These are phyloP conservation scores for Talaromyces sp. DNA, from an alignment of 2,329 filamentous ascomycete species.

Conservation along the genomic window DNA sequence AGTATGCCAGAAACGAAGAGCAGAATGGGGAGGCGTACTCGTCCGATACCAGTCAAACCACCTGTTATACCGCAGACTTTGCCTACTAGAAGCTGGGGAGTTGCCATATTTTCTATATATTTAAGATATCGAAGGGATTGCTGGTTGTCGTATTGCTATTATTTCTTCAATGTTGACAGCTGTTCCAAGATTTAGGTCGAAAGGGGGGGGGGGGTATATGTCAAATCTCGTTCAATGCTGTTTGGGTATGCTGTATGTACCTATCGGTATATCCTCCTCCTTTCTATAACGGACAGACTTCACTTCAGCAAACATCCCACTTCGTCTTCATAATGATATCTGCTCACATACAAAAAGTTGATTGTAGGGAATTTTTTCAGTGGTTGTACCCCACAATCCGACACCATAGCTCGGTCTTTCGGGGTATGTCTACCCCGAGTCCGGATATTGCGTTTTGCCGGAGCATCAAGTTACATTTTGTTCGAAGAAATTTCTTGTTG, in stretches of 20 bases:
- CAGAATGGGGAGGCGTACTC: slow-evolving; percentile 36
- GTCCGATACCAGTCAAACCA: slow-evolving; percentile 80
- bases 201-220: too few species aligned
- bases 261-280: not conserved
- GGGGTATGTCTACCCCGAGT: not conserved
- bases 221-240: not conserved
- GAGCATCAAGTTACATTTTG: not conserved
- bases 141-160: not conserved
- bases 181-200: not conserved
- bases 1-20: not conserved
- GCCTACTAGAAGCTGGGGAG: slow-evolving; percentile 59
- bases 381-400: not conserved
- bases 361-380: not conserved
- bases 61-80: slow-evolving; percentile 87
- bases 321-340: slow-evolving; percentile 29
- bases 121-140: too few species aligned
- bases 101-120: slow-evolving; percentile 28
- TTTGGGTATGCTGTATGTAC: not conserved
- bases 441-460: not conserved
- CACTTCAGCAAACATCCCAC: not conserved
- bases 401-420: not conserved
- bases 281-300: not conserved
- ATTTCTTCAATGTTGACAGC: not conserved
- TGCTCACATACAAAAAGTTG: not conserved
- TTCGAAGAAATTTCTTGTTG: not conserved